phyloP scores from a whole-genome alignment of 2,329 filamentous ascomycete species.

The Metarhizium anisopliae region DNA sequence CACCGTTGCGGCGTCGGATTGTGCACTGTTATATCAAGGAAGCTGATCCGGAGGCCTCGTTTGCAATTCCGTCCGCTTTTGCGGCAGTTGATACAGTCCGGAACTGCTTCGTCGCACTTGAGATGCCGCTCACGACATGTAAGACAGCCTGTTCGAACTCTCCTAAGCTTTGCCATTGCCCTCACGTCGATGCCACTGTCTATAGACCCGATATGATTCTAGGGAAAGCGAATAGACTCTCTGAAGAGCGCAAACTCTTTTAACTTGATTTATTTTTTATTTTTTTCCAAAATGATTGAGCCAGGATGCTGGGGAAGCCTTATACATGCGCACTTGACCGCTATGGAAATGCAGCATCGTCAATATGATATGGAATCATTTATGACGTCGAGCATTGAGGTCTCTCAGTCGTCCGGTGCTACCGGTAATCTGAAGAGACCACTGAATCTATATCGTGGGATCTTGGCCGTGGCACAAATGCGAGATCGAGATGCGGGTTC shows the following conservation, averaged over 20 bases:
- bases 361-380: background rate
- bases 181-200: background rate
- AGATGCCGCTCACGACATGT: slow-evolving; percentile 85
- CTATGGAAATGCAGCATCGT: background rate
- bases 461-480: background rate
- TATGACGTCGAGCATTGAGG: background rate
- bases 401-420: background rate
- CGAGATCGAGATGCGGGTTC: background rate
- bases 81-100: slow-evolving; percentile 65
- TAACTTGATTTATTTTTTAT: too few relatives aligned
- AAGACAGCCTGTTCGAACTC: slow-evolving; percentile 82
- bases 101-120: slow-evolving; percentile 74
- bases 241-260: too few relatives aligned
- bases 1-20: slow-evolving; percentile 44
- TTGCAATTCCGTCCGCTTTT: slow-evolving; percentile 84
- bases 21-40: slow-evolving; percentile 74
- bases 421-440: background rate
- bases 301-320: background rate
- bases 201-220: background rate
- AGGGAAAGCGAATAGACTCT: background rate
- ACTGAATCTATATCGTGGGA: background rate
- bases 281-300: background rate
- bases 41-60: slow-evolving; percentile 79
- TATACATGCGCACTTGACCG: background rate
- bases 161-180: slow-evolving; percentile 42